Base-by-base conservation (phyloP, 1,284 basidiomycete species). In the Cystobasidium sp. region DNA sequence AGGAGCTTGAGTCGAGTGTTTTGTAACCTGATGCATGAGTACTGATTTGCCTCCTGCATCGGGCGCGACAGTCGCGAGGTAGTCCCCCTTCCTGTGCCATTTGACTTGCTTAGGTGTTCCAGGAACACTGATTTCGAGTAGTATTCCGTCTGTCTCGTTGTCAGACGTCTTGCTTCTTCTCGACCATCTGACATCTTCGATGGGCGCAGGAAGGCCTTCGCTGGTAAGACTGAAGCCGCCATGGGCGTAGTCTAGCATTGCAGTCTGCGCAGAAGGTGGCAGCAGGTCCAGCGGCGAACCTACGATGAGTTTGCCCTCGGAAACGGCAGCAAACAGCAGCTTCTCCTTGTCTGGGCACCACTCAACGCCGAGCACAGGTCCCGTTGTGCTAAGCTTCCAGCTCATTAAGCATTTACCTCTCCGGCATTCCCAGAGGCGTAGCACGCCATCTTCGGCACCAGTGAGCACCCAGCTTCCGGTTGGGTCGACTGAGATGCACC, bases 51-150 rank as follows among this genome's bases (percentile, higher is more conserved):
- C 88, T 18, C 86, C 90, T 31, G 61, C 78, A 66, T 85, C 84
- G 12, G 80, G 76, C 1, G 85, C 80, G 72, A 99, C 94, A 63
- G 92, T 94, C 68, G 96, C 89, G 78, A 99, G 87, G 82, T 99
- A 99, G 83, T 99, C 97, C 67, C 97, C 97, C 80, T 91, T 90
- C 76, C 90, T 86, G 83, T 99, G 97, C 94, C 95, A 99, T 47
- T 90, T 84, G 16, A 98, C 86, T 80, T 97, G 92, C 81, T 89
- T 92, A 9, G 91, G 88, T 59, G 91, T 85, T 7, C 92, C 93
- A 18, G 93, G 91, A 0, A 86, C 83, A 70, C 84, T 83, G 68
- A 86, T 79, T 73, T 83, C 82, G 47, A 86, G 81, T 74, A 86
- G 81, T 31, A 87, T 83, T 39, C 87, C 87, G 24, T 82, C 79